Evolutionary conservation across 2,329 filamentous ascomycete genomes (phyloP), one percentile per base, ranked within the genome.

Genomic region (Aspergillus latus): DNA sequence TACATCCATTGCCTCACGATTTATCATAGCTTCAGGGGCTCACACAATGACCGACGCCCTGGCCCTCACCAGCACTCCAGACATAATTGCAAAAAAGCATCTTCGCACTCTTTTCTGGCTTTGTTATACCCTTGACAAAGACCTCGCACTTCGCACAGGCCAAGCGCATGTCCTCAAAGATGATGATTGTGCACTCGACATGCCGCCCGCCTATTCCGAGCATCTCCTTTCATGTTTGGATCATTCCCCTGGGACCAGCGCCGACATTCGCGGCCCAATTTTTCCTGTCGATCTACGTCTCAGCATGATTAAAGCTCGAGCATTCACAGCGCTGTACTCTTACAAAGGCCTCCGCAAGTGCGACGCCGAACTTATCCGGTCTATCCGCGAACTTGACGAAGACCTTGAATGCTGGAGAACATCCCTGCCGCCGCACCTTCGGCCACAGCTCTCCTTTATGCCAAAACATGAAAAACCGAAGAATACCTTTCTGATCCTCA

Each of bases 341-440:
- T 21, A 28, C 9, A 13, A n/a, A 3, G 50, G 40, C 2, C 21
- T 26, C 16, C 42, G 16, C 16, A 46, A 46, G 13, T 37, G 30
- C 2, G 40, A 52, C 16, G 32, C 50, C 10, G 50, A 52, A 34
- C 29, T 47, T 2, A 34, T 52, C 8, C 29, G 30, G 6, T 37
- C 42, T 7, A 46, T 52, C 42, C 50, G 50, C 30, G 50, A 52
- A 26, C 21, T 52, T 15, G 50, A 52, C 15, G 21, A 37, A 5
- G 42, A 21, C 11, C 15, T 52, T 3, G 50, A 52, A 21, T 21
- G n/a, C 5, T 52, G 50, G 50, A 15, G 15, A 4, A 16, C 15
- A 4, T 16, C 16, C 7, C 15, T 52, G 13, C 50, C 50, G 10
- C 5, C 29, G 5, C 15, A 15, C 8, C 11, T 37, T 2, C 5